These are phyloP conservation scores for Corrigiola litoralis DNA, from an alignment of 179 eudicot species.

Conservation along the genomic window DNA sequence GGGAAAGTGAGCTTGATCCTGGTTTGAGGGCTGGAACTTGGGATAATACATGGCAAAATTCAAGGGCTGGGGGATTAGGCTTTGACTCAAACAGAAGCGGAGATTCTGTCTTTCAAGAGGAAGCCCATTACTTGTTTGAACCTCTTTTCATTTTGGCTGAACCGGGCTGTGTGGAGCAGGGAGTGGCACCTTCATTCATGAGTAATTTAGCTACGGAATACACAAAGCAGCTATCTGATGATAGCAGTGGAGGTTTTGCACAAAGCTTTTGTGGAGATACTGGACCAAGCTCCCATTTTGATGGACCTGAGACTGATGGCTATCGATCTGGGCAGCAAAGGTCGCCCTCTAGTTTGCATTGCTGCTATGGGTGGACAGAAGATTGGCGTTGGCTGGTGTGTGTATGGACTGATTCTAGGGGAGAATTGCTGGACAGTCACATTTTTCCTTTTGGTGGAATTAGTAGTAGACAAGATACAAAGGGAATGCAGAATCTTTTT, in stretches of 20 bases:
- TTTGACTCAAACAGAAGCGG: conserved; percentile 59
- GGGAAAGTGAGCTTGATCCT: conserved; percentile 81
- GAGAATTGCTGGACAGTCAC: conserved; percentile 88
- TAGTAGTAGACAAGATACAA: conserved; percentile 97
- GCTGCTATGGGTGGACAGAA: conserved; percentile 99
- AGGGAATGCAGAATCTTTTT: conserved; percentile 91
- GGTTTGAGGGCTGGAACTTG: conserved; percentile 66
- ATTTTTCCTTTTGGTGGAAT: conserved; percentile 96
- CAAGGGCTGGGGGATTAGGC: conserved; percentile 64
- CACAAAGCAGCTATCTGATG: conserved; percentile 58
- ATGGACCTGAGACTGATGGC: conserved; percentile 63
- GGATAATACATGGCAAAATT: conserved; percentile 88
- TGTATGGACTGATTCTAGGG: conserved; percentile 97
- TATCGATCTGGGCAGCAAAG: conserved; percentile 49
- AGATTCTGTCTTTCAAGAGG: conserved; percentile 59
- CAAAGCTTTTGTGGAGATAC: conserved; percentile 53
- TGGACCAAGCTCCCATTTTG: conserved; percentile 58
- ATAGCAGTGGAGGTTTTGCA: conserved; percentile 46
- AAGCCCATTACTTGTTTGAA: conserved; percentile 75
- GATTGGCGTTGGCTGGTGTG: conserved; percentile 99
- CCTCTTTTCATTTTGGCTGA: conserved; percentile 95
- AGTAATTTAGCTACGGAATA: conserved; percentile 42
- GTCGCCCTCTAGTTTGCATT: conserved; percentile 76
- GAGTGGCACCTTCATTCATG: conserved; percentile 46
- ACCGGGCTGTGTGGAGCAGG: conserved; percentile 85